Conservation (phyloP, 768 basidiomycete species). For the Xerocomus brunneocitrinus region DNA sequence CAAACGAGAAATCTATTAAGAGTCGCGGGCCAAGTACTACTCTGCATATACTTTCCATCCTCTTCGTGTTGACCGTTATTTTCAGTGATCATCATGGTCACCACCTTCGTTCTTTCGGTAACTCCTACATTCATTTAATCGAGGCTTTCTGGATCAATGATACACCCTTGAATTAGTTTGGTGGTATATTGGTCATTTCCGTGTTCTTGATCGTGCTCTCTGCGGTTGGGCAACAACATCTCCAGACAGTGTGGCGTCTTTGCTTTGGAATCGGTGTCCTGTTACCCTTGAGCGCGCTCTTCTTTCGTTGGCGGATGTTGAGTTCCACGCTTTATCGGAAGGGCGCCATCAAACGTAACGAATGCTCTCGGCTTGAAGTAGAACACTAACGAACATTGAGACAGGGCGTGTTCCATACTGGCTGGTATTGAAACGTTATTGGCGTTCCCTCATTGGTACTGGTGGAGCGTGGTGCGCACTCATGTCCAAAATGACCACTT, state of each 20-base stretch:
- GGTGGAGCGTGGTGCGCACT: slow-evolving; percentile 58
- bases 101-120: too few species aligned
- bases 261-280: slow-evolving; percentile 55
- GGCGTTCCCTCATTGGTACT: slow-evolving; percentile 65
- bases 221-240: too few species aligned
- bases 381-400: slow-evolving; percentile 2
- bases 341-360: slow-evolving; percentile 51
- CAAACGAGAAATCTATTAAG: slow-evolving; percentile 57
- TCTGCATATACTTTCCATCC: slow-evolving; percentile 1
- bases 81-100: too few species aligned
- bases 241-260: too few species aligned
- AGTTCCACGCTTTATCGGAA: slow-evolving; percentile 37
- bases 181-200: too few species aligned
- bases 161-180: too few species aligned
- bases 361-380: not conserved
- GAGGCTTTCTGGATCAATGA: too few species aligned
- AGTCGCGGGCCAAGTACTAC: slow-evolving; percentile 52
- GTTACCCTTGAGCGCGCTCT: slow-evolving; percentile 62
- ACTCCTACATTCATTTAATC: too few species aligned
- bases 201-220: too few species aligned
- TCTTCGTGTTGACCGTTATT: slow-evolving; percentile 34
- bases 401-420: slow-evolving; percentile 54
- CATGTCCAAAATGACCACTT: not conserved
- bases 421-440: slow-evolving; percentile 58
- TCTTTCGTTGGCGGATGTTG: slow-evolving; percentile 69